Conservation (phyloP, 176 grass and related monocot genomes). For the Echinochloa phyllopogon region DNA sequence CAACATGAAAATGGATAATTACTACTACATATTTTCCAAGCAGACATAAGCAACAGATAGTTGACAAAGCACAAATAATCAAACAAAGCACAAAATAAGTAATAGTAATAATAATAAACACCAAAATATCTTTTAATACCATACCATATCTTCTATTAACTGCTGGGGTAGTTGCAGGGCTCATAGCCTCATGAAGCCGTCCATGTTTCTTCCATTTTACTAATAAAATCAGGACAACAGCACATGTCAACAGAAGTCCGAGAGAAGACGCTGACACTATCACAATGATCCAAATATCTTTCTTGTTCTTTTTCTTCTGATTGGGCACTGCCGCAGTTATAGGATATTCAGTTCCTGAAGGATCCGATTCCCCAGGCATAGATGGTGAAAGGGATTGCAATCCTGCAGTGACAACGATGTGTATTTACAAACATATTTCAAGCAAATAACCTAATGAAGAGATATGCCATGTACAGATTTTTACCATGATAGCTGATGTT, state of each 20-base stretch:
- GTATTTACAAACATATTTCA: conserved; percentile 14
- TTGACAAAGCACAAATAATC: conserved; percentile 14
- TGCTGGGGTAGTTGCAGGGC: conserved; percentile 48
- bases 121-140: conserved; percentile 4
- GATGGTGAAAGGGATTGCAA: conserved; percentile 65
- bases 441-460: conserved; percentile 8
- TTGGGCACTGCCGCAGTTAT: conserved; percentile 59
- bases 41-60: conserved; percentile 10
- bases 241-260: conserved; percentile 59
- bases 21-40: background rate
- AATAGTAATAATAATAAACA: background rate
- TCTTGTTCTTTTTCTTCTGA: conserved; percentile 51
- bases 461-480: conserved; percentile 24
- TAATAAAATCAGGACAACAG: conserved; percentile 58
- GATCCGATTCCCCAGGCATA: conserved; percentile 46
- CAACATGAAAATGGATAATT: conserved; percentile 27
- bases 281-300: conserved; percentile 76
- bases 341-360: conserved; percentile 52
- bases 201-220: conserved; percentile 59
- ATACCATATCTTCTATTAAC: conserved; percentile 79
- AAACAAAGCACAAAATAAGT: background rate
- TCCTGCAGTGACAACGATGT: conserved; percentile 54
- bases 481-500: conserved; percentile 90
- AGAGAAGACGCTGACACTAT: conserved; percentile 70
- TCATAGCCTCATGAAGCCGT: conserved; percentile 50